phyloP scores from a whole-genome alignment of 2,329 filamentous ascomycete genomes.

The Cladophialophora immunda region DNA sequence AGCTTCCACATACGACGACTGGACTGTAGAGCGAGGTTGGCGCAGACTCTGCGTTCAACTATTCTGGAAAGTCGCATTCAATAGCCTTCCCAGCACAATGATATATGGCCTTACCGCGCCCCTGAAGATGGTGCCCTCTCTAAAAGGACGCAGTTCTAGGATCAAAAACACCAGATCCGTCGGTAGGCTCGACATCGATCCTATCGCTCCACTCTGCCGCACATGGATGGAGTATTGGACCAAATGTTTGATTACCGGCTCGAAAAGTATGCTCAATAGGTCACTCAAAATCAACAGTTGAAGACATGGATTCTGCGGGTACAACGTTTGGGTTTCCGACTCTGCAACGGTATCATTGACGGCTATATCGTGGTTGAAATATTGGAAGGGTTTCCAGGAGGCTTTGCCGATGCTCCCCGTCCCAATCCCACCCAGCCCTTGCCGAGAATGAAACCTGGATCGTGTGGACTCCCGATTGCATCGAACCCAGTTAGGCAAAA shows the following conservation, averaged over 20 bases:
- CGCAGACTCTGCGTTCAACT: neutral
- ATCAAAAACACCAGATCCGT: neutral
- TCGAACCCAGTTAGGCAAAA: slow-evolving; percentile 4
- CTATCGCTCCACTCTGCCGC: neutral
- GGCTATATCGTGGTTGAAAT: neutral
- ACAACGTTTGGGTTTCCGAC: neutral
- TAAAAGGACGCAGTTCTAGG: neutral
- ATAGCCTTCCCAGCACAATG: neutral
- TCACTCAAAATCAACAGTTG: neutral
- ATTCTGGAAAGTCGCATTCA: neutral
- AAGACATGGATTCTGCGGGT: neutral
- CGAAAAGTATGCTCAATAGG: neutral
- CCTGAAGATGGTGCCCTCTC: neutral
- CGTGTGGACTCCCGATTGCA: neutral
- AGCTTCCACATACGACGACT: neutral
- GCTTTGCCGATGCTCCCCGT: neutral
- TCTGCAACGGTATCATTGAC: neutral
- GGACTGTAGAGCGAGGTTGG: neutral
- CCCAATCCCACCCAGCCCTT: neutral
- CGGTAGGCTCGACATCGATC: neutral
- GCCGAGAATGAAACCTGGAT: neutral
- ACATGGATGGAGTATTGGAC: neutral
- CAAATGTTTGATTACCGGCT: neutral
- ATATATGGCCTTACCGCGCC: neutral
- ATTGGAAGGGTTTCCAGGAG: neutral